Evolutionary conservation across 768 basidiomycete species (phyloP).

Genomic region (Phaeolepiota aurea): DNA sequence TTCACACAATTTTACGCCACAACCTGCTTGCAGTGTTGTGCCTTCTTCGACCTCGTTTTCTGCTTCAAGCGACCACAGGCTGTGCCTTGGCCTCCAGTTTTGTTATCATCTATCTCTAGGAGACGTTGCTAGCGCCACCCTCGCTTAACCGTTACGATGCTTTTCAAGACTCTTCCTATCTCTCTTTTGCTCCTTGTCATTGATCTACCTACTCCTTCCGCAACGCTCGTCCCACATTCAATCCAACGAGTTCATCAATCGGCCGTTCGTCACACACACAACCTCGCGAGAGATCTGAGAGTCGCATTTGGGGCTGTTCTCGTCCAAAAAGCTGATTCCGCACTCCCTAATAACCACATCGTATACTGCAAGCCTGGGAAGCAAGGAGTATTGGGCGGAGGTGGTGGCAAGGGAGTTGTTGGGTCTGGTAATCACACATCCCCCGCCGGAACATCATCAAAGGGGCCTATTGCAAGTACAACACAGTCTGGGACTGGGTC

Average conservation of each 20-base stretch:
- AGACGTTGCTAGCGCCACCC: too few relatives aligned
- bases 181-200: conserved; percentile 26
- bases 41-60: conserved; percentile 5
- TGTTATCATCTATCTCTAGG: too few relatives aligned
- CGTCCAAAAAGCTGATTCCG: conserved; percentile 26
- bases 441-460: conserved; percentile 9
- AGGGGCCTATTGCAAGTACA: conserved; percentile 6
- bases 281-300: conserved; percentile 62
- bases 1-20: background rate
- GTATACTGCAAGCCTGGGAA: conserved; percentile 37
- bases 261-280: conserved; percentile 50
- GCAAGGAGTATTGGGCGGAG: conserved; percentile 15
- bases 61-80: conserved; percentile 6
- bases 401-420: conserved; percentile 9
- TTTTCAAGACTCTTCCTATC: conserved; percentile 22
- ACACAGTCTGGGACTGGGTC: conserved; percentile 2
- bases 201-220: conserved; percentile 15
- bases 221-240: conserved; percentile 30
- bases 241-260: conserved; percentile 41
- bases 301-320: conserved; percentile 51
- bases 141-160: conserved; percentile 18
- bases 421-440: conserved; percentile 15
- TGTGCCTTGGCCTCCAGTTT: conserved; percentile 4
- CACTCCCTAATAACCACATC: conserved; percentile 14
- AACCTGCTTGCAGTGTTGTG: too few relatives aligned